Evolutionary conservation across 192 early-diverging fungal species (phyloP).

Genomic region (Coemansia reversa): DNA sequence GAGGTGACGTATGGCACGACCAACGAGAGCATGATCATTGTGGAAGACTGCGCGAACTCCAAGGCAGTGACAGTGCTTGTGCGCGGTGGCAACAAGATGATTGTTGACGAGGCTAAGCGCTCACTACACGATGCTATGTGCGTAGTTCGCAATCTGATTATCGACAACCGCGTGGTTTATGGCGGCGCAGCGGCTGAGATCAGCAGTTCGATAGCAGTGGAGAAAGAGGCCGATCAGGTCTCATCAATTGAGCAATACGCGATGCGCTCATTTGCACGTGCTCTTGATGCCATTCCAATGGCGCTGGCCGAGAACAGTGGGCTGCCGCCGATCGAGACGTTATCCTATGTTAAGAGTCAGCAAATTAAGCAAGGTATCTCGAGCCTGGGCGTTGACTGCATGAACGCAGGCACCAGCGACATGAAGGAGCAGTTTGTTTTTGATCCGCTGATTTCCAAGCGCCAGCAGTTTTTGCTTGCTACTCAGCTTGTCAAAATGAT

Average conservation of each 20-base stretch:
- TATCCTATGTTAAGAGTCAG: constrained; percentile 92
- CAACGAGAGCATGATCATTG: constrained; percentile 95
- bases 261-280: constrained; percentile 97
- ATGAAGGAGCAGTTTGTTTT: constrained; percentile 98
- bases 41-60: constrained; percentile 99
- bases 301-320: constrained; percentile 98
- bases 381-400: constrained; percentile 94
- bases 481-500: constrained; percentile 99
- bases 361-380: constrained; percentile 86
- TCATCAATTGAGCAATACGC: constrained; percentile 98
- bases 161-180: constrained; percentile 98
- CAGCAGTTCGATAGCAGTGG: constrained; percentile 89
- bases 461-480: constrained; percentile 95
- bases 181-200: constrained; percentile 99
- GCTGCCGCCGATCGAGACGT: constrained; percentile 91
- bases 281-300: constrained; percentile 92
- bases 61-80: constrained; percentile 97
- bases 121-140: constrained; percentile 98
- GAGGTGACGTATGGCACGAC: constrained; percentile 64
- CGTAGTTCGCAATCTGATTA: constrained; percentile 94
- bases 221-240: constrained; percentile 84
- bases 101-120: constrained; percentile 98
- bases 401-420: constrained; percentile 87
- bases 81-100: constrained; percentile 99
- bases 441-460: constrained; percentile 99